These are phyloP conservation scores for Xylariomycetidae sp. DNA, from an alignment of 2,329 filamentous ascomycete genomes.

Conservation along the genomic window DNA sequence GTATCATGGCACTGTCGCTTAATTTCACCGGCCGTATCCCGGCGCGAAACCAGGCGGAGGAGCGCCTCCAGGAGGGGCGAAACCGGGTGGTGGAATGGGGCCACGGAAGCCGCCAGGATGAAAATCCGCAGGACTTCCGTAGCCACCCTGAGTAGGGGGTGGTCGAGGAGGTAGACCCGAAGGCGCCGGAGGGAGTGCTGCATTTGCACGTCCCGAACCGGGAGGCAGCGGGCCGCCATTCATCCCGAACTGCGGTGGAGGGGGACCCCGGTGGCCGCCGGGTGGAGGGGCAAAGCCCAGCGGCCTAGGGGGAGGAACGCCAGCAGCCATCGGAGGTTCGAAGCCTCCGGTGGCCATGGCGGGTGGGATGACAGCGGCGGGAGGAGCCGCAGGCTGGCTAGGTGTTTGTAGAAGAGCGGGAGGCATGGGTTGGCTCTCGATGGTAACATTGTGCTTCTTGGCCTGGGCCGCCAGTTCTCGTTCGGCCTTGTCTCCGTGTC, in stretches of 20 bases:
- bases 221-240: slow-evolving; percentile 33
- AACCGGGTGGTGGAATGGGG: slow-evolving; percentile 40
- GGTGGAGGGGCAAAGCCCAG: slow-evolving; percentile 28
- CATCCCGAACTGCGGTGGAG: slow-evolving; percentile 30
- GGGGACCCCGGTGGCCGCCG: slow-evolving; percentile 22
- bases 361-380: slow-evolving; percentile 17
- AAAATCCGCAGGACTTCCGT: slow-evolving; percentile 59
- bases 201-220: slow-evolving; percentile 26
- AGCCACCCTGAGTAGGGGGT: slow-evolving; percentile 63
- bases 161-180: slow-evolving; percentile 59
- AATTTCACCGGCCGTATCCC: slow-evolving; percentile 20
- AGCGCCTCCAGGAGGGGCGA: slow-evolving; percentile 29
- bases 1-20: neutral
- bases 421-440: slow-evolving; percentile 71
- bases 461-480: slow-evolving; percentile 86
- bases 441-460: slow-evolving; percentile 88
- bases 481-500: slow-evolving; percentile 92
- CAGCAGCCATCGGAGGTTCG: slow-evolving; percentile 25
- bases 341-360: slow-evolving; percentile 23
- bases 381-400: slow-evolving; percentile 20
- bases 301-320: slow-evolving; percentile 34
- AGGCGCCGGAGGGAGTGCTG: slow-evolving; percentile 53
- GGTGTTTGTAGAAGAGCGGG: slow-evolving; percentile 60
- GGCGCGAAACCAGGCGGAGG: slow-evolving; percentile 23
- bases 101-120: slow-evolving; percentile 41